Percentiles rank a stretch among this genome's conserved stretches.
phyloP scores from a whole-genome alignment of 495 filamentous ascomycete genomes.

The Clavariopsis aquatica region DNA sequence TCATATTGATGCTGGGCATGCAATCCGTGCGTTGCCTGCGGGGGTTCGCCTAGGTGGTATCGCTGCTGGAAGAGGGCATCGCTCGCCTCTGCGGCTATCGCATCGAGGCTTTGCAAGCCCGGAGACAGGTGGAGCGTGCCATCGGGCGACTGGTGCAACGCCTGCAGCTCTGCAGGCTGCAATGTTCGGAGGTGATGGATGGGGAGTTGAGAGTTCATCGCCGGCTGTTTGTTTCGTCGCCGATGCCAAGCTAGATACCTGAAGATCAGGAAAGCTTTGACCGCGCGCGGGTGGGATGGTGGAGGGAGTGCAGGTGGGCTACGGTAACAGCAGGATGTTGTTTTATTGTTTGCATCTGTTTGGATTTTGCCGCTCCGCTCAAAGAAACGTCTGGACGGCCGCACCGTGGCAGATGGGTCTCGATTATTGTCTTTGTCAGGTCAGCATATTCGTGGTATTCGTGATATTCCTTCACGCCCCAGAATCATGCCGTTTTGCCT shows the following conservation, averaged over 20 bases:
- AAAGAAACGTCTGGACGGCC: not conserved
- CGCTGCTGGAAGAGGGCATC: slow-evolving; percentile 32
- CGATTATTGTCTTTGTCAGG: slow-evolving; percentile 19
- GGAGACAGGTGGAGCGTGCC: slow-evolving; percentile 21
- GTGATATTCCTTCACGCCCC: not conserved
- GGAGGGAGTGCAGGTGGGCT: not conserved
- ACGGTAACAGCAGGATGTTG: not conserved
- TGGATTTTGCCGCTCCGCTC: not conserved
- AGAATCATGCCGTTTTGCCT: not conserved
- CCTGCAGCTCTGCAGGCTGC: slow-evolving; percentile 21
- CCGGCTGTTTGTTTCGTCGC: not conserved
- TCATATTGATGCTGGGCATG: slow-evolving; percentile 23
- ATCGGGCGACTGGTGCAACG: slow-evolving; percentile 28
- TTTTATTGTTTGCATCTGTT: not conserved
- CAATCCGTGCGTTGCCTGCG: slow-evolving; percentile 7
- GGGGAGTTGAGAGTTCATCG: slow-evolving; percentile 13
- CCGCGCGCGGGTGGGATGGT: not conserved
- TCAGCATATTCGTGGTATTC: not conserved
- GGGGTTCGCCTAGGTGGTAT: slow-evolving; percentile 18
- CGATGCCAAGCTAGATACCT: slow-evolving; percentile 1
- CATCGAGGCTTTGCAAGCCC: slow-evolving; percentile 25
- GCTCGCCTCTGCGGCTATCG: slow-evolving; percentile 13
- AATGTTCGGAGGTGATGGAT: slow-evolving; percentile 19
- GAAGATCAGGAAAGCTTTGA: not conserved
- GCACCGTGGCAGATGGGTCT: not conserved